Evolutionary conservation across 768 basidiomycete species (phyloP), one percentile per base, ranked within the genome.

Genomic region (Rhizopogon rudus): DNA sequence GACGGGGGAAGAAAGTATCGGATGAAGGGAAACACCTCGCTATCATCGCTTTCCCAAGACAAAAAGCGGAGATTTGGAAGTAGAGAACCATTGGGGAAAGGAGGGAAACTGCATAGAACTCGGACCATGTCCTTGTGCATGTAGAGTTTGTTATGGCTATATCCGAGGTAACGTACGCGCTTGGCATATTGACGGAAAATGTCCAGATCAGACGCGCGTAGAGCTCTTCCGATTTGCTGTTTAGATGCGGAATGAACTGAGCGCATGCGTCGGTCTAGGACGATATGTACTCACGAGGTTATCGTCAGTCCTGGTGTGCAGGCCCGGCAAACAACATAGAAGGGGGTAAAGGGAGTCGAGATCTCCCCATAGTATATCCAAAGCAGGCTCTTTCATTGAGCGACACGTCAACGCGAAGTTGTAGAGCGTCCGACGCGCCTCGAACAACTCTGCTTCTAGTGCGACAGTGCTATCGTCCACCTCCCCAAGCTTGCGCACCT

Each of bases 171-270:
- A 22, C 45, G 57, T 28, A 58, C 57, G 5, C 50, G 53, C 3
- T 39, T 40, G 2, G 57, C 53, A 17, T 58, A 55, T 17, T 44
- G 45, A 14, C 54, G 48, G 40, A 58, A 54, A 8, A 54, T 37
- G 2, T 14, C 41, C 17, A 50, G 53, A 41, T 57, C 52, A 10
- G 46, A 42, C 20, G 25, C 31, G 2, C 13, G 33, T 3, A 57
- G 40, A 17, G 52, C 40, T 31, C 52, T 14, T 9, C 40, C 16
- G 12, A 53, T 5, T 4, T 10, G 28, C 56, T 57, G 49, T 13
- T 25, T 25, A 5, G 3, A 25, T 3, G 4, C 25, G 4, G 25
- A 25, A 25, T 13, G 17, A 5, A 39, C 29, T 52, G 5, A 40
- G 40, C 16, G 44, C 20, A 22, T n/a, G 31, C 20, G 6, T 2